Base-by-base conservation (phyloP, 768 basidiomycete species). In the Pilatotrama ljubarskyi region DNA sequence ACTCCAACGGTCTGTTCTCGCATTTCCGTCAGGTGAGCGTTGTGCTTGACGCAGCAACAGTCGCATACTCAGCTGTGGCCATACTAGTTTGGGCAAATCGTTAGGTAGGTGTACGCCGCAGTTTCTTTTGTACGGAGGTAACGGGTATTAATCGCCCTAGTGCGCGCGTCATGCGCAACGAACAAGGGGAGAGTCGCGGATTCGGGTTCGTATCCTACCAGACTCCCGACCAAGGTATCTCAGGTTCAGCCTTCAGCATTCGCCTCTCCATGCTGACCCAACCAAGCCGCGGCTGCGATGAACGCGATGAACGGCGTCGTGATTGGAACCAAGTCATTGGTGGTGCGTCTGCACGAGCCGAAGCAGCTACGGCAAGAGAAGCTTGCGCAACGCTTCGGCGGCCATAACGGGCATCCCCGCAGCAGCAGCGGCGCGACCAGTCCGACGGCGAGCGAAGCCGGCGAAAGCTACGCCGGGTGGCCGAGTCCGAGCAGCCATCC, bases 121-220 rank as follows among this genome's bases (percentile, higher is more conserved):
- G n/a, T 7, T 13, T 20, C 29, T 24, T n/a, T 10, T 29, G 40
- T 24, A 29, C 35, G 1, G 32, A 3, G 5, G 20, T 26, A 5
- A n/a, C 18, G 13, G 35, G 11, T 11, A 54, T 59, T 25, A 55
- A 42, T 49, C 35, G 5, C 43, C 36, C 20, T 54, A 93, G 92
- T 75, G 94, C 94, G 44, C 87, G 93, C 59, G 93, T 95, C 41
- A 95, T 95, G 94, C 84, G 90, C 22, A 92, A 91, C 66, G 93
- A 95, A 68, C 74, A 62, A 59, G 89, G 90, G 35, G 86, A 88
- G 51, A 88, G 89, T 74, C 86, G 91, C 64, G 89, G 93, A 10
- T 96, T 95, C 70, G 94, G 94, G 26, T 96, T 95, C 68, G 94
- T 95, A 42, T 92, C 90, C 2, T 95, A 77, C 74, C 90, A 93